Conservation (phyloP, 2,329 filamentous ascomycete species). For the Aureobasidium sp. region DNA sequence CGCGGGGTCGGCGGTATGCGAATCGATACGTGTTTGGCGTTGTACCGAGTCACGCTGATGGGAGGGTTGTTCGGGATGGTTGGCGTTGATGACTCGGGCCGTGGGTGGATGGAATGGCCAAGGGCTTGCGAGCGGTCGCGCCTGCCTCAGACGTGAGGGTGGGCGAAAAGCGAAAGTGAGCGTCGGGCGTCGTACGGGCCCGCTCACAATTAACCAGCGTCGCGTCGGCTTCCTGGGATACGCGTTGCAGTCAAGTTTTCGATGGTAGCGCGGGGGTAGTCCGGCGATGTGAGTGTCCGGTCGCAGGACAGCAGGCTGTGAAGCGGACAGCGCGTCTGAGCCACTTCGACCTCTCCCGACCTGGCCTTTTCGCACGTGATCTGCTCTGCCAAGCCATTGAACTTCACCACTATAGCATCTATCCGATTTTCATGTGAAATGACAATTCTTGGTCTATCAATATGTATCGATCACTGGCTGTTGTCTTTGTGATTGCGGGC, state of each 20-base stretch:
- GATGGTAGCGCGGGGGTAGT: slow-evolving; percentile 7
- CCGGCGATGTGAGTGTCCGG: too few relatives aligned
- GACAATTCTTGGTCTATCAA: too few relatives aligned
- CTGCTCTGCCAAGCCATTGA: too few relatives aligned
- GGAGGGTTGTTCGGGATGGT: background rate
- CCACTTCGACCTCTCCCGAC: too few relatives aligned
- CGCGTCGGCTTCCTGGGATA: slow-evolving; percentile 5
- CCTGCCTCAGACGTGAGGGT: slow-evolving; percentile 2
- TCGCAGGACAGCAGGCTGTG: too few relatives aligned
- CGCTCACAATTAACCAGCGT: background rate
- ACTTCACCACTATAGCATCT: too few relatives aligned
- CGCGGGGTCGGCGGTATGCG: background rate
- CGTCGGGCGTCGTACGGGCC: slow-evolving; percentile 5
- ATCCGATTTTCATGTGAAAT: too few relatives aligned
- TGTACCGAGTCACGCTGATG: background rate
- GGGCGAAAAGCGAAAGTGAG: slow-evolving; percentile 9
- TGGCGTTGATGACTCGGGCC: slow-evolving; percentile 13
- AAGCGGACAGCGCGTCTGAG: too few relatives aligned
- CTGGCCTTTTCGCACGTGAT: too few relatives aligned
- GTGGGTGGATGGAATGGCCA: background rate
- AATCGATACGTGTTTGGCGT: background rate
- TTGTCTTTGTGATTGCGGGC: too few relatives aligned
- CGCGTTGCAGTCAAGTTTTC: slow-evolving; percentile 9
- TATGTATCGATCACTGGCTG: too few relatives aligned
- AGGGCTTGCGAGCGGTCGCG: slow-evolving; percentile 5